phyloP scores from a whole-genome alignment of 2,329 filamentous ascomycete species.

The Paramyrothecium sp. region DNA sequence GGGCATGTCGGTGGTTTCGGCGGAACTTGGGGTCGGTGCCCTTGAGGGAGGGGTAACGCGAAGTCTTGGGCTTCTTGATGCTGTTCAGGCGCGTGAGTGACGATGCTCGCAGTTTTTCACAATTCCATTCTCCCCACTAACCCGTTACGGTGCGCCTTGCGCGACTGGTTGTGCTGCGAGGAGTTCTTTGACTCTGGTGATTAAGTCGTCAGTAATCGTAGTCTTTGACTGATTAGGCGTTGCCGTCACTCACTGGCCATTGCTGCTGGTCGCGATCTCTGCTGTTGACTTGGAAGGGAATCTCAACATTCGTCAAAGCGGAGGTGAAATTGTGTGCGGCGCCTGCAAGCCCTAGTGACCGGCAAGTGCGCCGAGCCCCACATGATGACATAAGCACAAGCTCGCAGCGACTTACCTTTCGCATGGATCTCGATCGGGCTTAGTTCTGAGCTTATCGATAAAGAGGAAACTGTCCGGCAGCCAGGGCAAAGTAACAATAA shows the following conservation, averaged over 20 bases:
- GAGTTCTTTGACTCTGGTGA: slow-evolving; percentile 96
- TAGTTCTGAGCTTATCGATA: too few relatives aligned
- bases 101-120: neutral
- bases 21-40: slow-evolving; percentile 99
- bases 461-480: too few relatives aligned
- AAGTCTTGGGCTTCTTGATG: slow-evolving; percentile 99
- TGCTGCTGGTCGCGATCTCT: slow-evolving; percentile 29
- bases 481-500: too few relatives aligned
- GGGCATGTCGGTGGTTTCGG: slow-evolving; percentile 99
- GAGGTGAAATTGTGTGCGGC: slow-evolving; percentile 28
- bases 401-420: too few relatives aligned
- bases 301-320: slow-evolving; percentile 21
- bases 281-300: slow-evolving; percentile 20
- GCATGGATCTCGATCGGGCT: too few relatives aligned
- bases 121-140: slow-evolving; percentile 50
- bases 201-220: slow-evolving; percentile 14
- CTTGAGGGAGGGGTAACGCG: slow-evolving; percentile 97
- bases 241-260: slow-evolving; percentile 37
- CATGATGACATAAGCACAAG: neutral
- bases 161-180: slow-evolving; percentile 97
- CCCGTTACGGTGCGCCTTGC: slow-evolving; percentile 99
- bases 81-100: slow-evolving; percentile 45
- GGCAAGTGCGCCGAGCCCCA: neutral
- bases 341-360: slow-evolving; percentile 22
- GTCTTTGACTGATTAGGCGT: neutral